Base-by-base conservation (phyloP, 2,329 filamentous ascomycete genomes). In the Aspergillus felis region DNA sequence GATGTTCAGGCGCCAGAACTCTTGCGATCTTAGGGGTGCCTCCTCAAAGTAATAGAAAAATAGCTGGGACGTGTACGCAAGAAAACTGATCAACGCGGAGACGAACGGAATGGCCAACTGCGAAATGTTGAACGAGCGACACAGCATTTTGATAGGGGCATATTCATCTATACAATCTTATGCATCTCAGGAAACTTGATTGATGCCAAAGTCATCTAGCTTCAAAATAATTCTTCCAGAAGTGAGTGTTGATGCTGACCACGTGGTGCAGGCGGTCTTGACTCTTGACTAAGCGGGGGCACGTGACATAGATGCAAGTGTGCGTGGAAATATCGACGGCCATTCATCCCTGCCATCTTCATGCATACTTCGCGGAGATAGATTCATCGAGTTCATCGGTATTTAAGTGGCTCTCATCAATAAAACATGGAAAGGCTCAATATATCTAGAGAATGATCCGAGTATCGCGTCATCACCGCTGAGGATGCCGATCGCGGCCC, bases 11-110 rank as follows among this genome's bases (percentile, higher is more conserved):
- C 76, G 73, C 63, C 81, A 76, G n/a, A 76, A 63, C 67, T 87
- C 78, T 24, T 77, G 70, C 54, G 66, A 72, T 17, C 70, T 74
- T 17, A 87, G 74, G 3, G 84, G 81, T 20, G 68, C 71, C 1
- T 84, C 81, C 48, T 87, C 82, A 49, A 86, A 74, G 51, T 73
- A 71, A 38, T 74, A 64, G 62, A 87, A 84, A 12, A 87, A 76
- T 64, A 78, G 79, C 69, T 87, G 85, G 5, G 85, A 85, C 2
- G 82, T 77, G 68, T 84, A 85, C 2, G 82, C 80, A 7, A 87
- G 78, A 57, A 87, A 85, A 22, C 74, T 71, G 53, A 87, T 84
- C n/a, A 87, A 71, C 0, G 71, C 56, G 28, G 78, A 79, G 4
- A 85, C 82, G 3, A 71, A 77, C 0, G 83, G 84, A 3, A 85